Base-by-base conservation (phyloP, 2,329 filamentous ascomycete genomes). In the Incumbomyces delicatus region DNA sequence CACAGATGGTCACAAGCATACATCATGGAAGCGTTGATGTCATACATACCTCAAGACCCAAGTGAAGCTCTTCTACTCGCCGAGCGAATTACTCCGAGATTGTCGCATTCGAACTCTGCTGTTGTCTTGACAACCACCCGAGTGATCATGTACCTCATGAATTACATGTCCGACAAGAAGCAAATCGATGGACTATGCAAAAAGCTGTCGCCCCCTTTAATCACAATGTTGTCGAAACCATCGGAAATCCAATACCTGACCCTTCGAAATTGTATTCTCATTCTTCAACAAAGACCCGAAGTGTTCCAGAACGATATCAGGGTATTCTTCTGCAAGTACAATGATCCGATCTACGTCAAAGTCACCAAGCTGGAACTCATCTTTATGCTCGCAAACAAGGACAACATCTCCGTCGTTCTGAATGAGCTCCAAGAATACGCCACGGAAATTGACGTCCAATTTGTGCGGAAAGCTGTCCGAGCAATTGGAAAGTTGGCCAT, bases 301-400 rank as follows among this genome's bases (percentile, higher is more conserved):
- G 90, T 98, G 7, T 68, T 98, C 45, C 80, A 88, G 53, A 96
- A 95, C 66, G 92, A 98, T 65, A 96, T 98, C 52, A 81, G 92
- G 39, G 92, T 98, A 29, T 98, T 98, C 70, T 98, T 98, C 69
- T 98, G 92, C 80, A 98, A 98, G 74, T 98, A 98, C 69, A 98
- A 98, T 64, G 92, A 98, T 61, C 92, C 92, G 0, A 98, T 98
- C 54, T 98, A 96, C 64, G 92, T 98, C 69, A 98, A 98, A 67
- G 92, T 98, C 43, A 98, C 92, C 13, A 98, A 98, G 68, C 76
- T 98, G 41, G 92, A 98, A 67, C 77, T 98, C 57, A 96, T 98
- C 56, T 98, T 98, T 67, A 98, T 96, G 92, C 77, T 98, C 50
- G 92, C 92, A 6, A 95, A 80, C 30, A 88, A 95, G 66, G 85